phyloP scores from a whole-genome alignment of 2,329 filamentous ascomycete genomes.

The Pseudopithomyces maydicus region DNA sequence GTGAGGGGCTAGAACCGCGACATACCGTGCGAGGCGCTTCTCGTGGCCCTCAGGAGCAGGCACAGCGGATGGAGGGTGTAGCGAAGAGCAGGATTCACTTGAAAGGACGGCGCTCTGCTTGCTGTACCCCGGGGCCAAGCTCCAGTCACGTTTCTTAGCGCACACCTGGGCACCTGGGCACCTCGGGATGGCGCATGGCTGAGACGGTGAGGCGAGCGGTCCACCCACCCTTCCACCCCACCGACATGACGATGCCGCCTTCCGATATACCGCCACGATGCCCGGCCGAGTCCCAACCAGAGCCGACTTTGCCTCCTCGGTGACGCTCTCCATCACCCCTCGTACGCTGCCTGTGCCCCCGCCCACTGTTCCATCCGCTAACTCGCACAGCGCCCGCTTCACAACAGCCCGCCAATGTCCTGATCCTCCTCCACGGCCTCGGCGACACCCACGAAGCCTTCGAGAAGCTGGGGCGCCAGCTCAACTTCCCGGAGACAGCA shows the following conservation, averaged over 20 bases:
- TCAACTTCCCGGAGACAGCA: slow-evolving; percentile 77
- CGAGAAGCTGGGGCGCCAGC: slow-evolving; percentile 67
- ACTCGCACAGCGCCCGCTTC: slow-evolving; percentile 46
- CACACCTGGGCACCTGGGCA: slow-evolving; percentile 17
- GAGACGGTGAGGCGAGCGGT: slow-evolving; percentile 13
- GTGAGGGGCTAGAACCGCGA: neutral
- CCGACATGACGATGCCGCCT: slow-evolving; percentile 10
- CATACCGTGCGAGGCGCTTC: too few relatives aligned
- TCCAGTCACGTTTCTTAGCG: slow-evolving; percentile 15
- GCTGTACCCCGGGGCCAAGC: slow-evolving; percentile 7
- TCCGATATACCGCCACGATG: slow-evolving; percentile 32
- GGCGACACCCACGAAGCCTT: slow-evolving; percentile 77
- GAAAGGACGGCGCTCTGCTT: neutral
- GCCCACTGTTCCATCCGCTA: slow-evolving; percentile 12
- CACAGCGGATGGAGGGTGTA: too few relatives aligned
- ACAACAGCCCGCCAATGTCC: slow-evolving; percentile 72
- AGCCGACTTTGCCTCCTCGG: slow-evolving; percentile 49
- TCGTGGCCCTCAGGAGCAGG: too few relatives aligned
- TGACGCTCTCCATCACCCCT: slow-evolving; percentile 50
- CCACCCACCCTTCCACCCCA: slow-evolving; percentile 9
- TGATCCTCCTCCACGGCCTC: slow-evolving; percentile 83
- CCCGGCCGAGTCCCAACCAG: slow-evolving; percentile 50
- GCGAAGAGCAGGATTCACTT: too few relatives aligned
- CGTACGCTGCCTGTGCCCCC: slow-evolving; percentile 44
- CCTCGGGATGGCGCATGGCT: too few relatives aligned